Conservation (phyloP, 2,329 filamentous ascomycete genomes). For the Berkeleyomyces basicola region DNA sequence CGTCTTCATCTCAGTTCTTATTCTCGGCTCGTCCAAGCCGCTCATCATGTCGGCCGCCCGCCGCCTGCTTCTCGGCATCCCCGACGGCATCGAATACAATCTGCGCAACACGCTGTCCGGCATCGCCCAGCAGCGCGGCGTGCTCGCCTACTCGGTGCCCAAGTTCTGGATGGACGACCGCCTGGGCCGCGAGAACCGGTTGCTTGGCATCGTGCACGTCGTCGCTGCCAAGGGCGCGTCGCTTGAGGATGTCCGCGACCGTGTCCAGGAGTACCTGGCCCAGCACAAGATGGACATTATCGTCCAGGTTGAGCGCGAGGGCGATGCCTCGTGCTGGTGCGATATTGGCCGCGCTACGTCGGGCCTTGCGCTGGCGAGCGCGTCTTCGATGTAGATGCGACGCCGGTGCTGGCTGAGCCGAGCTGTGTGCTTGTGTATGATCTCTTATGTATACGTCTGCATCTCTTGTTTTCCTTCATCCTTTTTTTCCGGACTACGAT, state of each 20-base stretch:
- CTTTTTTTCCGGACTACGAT: background rate
- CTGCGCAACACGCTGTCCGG: slow-evolving; percentile 75
- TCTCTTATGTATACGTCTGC: background rate
- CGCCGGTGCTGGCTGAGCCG: background rate
- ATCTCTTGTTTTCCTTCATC: background rate
- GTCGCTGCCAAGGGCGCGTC: slow-evolving; percentile 56
- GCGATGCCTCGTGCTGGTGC: slow-evolving; percentile 50
- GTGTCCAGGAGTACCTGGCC: slow-evolving; percentile 55
- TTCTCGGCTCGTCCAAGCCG: slow-evolving; percentile 81
- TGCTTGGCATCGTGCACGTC: slow-evolving; percentile 76
- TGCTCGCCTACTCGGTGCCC: slow-evolving; percentile 70
- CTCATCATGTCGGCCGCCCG: slow-evolving; percentile 73
- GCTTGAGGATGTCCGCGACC: slow-evolving; percentile 65
- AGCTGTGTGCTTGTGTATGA: background rate
- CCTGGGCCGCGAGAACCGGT: slow-evolving; percentile 24
- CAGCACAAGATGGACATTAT: slow-evolving; percentile 63
- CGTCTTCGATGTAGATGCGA: background rate
- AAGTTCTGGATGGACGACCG: slow-evolving; percentile 85
- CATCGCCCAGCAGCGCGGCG: slow-evolving; percentile 64
- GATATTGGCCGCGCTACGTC: slow-evolving; percentile 21
- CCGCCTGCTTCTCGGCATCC: slow-evolving; percentile 67
- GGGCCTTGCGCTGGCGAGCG: background rate
- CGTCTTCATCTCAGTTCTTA: slow-evolving; percentile 81
- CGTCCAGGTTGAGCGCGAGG: slow-evolving; percentile 76
- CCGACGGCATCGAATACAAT: slow-evolving; percentile 72